A percentile compares a stretch with the other conserved stretches of the same genome.
Evolutionary conservation across 805 yeast genomes (phyloP).

Genomic region (Kazachstania africana): DNA sequence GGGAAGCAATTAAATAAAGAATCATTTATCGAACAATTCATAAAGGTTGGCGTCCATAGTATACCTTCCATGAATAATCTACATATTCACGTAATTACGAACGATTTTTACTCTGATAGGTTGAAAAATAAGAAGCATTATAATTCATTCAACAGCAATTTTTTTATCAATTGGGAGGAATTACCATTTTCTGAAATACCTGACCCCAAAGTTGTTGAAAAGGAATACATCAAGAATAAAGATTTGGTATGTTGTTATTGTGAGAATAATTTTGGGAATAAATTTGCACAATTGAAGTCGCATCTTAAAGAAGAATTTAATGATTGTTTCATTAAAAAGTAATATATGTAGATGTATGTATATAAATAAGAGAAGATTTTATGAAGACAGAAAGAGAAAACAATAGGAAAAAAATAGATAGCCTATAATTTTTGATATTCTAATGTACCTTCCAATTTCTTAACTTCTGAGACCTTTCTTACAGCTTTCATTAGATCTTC

Average conservation of each 20-base stretch:
- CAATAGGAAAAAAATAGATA: background rate
- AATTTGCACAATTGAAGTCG: constrained; percentile 32
- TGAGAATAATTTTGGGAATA: constrained; percentile 29
- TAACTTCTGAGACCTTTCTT: constrained; percentile 90
- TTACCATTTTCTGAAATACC: constrained; percentile 30
- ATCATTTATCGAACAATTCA: constrained; percentile 14
- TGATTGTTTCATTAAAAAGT: background rate
- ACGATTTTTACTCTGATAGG: constrained; percentile 42
- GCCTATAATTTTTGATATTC: constrained; percentile 82
- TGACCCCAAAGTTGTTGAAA: constrained; percentile 28
- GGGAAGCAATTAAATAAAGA: constrained; percentile 8
- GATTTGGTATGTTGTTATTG: constrained; percentile 35
- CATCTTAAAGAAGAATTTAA: constrained; percentile 32
- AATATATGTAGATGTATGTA: background rate
- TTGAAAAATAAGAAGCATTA: constrained; percentile 57
- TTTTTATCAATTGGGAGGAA: constrained; percentile 46
- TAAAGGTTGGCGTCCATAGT: constrained; percentile 55
- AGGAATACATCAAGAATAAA: constrained; percentile 15
- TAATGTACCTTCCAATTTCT: constrained; percentile 91
- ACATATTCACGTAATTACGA: constrained; percentile 63
- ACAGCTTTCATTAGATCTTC: constrained; percentile 96
- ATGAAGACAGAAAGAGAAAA: too few relatives aligned
- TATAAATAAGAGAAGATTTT: background rate
- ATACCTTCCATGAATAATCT: constrained; percentile 59
- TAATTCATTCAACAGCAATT: constrained; percentile 55